phyloP scores from a whole-genome alignment of 2,329 filamentous ascomycete species.

The Beauveria caledonica region DNA sequence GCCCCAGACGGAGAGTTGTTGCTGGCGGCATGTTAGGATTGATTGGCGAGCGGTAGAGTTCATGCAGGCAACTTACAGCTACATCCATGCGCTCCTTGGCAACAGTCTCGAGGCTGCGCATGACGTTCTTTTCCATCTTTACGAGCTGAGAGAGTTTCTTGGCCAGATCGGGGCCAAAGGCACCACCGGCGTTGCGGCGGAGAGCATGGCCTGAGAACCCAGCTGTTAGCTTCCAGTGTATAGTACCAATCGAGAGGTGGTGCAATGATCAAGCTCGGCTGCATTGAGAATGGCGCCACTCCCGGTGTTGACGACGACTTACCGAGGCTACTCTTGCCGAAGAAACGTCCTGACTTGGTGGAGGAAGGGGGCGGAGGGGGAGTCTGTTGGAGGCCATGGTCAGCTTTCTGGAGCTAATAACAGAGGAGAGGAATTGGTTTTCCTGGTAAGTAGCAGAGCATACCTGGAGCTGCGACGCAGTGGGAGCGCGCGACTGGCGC shows the following conservation, averaged over 20 bases:
- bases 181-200: constrained; percentile 65
- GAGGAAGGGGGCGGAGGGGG: constrained; percentile 85
- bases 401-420: constrained; percentile 9
- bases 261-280: background rate
- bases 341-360: constrained; percentile 85
- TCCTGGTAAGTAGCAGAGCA: constrained; percentile 14
- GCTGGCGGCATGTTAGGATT: constrained; percentile 41
- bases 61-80: constrained; percentile 58
- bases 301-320: constrained; percentile 30
- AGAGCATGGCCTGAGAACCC: constrained; percentile 50
- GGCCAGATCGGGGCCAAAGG: constrained; percentile 77
- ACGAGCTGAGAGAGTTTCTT: constrained; percentile 97
- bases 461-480: constrained; percentile 68
- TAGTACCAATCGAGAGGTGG: background rate
- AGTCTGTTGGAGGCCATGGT: constrained; percentile 48
- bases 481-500: constrained; percentile 94
- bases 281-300: background rate
- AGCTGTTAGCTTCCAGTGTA: background rate
- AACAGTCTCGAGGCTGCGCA: constrained; percentile 95
- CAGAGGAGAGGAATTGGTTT: background rate
- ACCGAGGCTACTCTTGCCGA: constrained; percentile 82
- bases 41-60: too few relatives aligned
- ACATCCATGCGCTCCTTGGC: constrained; percentile 97
- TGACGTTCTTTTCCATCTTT: constrained; percentile 99
- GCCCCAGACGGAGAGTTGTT: constrained; percentile 98